Base-by-base conservation (phyloP, 2,329 filamentous ascomycete genomes). In the Shiraia bambusicola region DNA sequence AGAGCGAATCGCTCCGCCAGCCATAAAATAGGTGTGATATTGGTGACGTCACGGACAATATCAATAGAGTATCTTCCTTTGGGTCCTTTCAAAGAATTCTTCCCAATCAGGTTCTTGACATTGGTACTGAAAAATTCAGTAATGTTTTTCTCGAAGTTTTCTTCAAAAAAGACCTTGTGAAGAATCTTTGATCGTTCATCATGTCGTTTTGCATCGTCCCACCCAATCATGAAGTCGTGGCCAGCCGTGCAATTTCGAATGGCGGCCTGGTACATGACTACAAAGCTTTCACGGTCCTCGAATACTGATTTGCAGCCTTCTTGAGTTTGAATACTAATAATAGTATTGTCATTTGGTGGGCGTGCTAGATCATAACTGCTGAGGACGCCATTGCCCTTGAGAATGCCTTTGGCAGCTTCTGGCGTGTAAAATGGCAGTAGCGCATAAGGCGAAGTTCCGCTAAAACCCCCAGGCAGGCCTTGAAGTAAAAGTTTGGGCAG, bases 41-140 rank as follows among this genome's bases (percentile, higher is more conserved):
- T 88, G 17, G 80, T 83, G 1, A 88, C 78, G 46, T 88, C 83
- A 16, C 83, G 79, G 8, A 88, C 72, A 3, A 77, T 73, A 39
- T 78, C 73, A 51, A 78, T 75, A 1, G 73, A 72, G 26, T 70
- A 70, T 30, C 69, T 65, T 15, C 65, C 63, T 28, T 70, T 71
- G n/a, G 66, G 63, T 40, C 75, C 76, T 31, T 69, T 69, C 12
- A 78, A 59, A 0, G 1, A 76, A 49, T 70, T 72, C 34, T 73
- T 63, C 44, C 72, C 64, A 50, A 78, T 77, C 8, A 76, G 67
- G 12, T 58, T 66, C 2, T 65, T 60, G 11, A 74, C 70, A 26
- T 72, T 72, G 2, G 59, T 61, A 22, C 80, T 83, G 11, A 79
- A 82, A 24, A 78, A 72, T 9, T 81, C 74, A 61, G 86, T 90